Evolutionary conservation across 1,284 basidiomycete species (phyloP).

Genomic region (Violaceomyces palustris): DNA sequence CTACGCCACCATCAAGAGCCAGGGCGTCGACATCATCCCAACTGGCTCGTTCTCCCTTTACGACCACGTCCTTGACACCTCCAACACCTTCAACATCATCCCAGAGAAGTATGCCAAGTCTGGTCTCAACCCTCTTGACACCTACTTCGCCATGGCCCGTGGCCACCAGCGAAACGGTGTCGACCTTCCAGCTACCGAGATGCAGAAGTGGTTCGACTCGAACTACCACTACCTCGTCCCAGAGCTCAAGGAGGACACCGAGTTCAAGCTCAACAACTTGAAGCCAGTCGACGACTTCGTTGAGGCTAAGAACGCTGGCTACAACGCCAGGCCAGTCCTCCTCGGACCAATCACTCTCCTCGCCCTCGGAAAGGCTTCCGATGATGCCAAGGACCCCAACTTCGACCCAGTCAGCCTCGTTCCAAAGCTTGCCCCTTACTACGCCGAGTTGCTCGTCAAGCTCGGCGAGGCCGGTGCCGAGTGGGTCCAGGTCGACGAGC

Average conservation of each 20-base stretch:
- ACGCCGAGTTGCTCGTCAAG: slow-evolving; percentile 83
- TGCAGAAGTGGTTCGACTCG: slow-evolving; percentile 99
- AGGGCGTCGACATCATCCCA: slow-evolving; percentile 85
- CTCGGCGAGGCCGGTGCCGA: slow-evolving; percentile 89
- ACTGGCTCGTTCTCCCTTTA: slow-evolving; percentile 98
- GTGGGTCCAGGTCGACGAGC: slow-evolving; percentile 96
- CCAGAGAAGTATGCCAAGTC: slow-evolving; percentile 88
- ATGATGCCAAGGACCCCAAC: slow-evolving; percentile 69
- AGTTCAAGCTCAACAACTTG: slow-evolving; percentile 97
- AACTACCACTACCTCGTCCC: slow-evolving; percentile 99
- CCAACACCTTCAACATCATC: slow-evolving; percentile 91
- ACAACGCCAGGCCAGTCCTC: slow-evolving; percentile 89
- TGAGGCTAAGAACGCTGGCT: slow-evolving; percentile 86
- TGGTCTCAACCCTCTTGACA: slow-evolving; percentile 82
- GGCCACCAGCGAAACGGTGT: slow-evolving; percentile 87
- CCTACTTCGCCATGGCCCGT: slow-evolving; percentile 89
- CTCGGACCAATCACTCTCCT: slow-evolving; percentile 96
- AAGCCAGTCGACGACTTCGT: slow-evolving; percentile 81
- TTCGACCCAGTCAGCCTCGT: slow-evolving; percentile 91
- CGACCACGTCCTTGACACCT: slow-evolving; percentile 98
- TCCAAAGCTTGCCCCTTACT: slow-evolving; percentile 82
- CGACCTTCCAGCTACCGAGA: slow-evolving; percentile 95
- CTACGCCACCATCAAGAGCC: slow-evolving; percentile 82
- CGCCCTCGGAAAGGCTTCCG: slow-evolving; percentile 82
- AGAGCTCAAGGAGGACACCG: slow-evolving; percentile 83